Percentiles rank a stretch among this genome's conserved stretches.
phyloP scores from a whole-genome alignment of 2,329 filamentous ascomycete genomes.

The Fusarium mexicanum region DNA sequence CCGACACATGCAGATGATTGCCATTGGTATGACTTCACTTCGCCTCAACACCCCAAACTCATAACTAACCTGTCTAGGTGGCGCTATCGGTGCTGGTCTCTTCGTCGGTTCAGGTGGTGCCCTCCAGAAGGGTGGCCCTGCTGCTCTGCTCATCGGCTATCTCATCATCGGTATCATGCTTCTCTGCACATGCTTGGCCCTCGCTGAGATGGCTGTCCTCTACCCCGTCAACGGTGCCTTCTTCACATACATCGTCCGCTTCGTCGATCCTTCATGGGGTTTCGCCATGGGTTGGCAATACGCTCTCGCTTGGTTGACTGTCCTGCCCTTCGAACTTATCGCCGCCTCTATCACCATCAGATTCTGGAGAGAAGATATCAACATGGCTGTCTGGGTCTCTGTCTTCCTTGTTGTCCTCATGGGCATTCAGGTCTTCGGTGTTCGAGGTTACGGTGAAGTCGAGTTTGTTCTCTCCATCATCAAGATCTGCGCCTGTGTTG shows the following conservation, averaged over 20 bases:
- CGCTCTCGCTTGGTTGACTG: conserved; percentile 85
- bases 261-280: conserved; percentile 92
- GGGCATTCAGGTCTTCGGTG: conserved; percentile 85
- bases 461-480: conserved; percentile 88
- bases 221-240: conserved; percentile 95
- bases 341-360: conserved; percentile 84
- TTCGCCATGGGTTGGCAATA: conserved; percentile 98
- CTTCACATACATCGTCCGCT: conserved; percentile 89
- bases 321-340: conserved; percentile 86
- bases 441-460: conserved; percentile 88
- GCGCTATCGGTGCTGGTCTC: conserved; percentile 73
- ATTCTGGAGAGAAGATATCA: conserved; percentile 76
- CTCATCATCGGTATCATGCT: conserved; percentile 40
- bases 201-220: conserved; percentile 90
- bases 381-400: conserved; percentile 80
- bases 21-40: conserved; percentile 64
- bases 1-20: conserved; percentile 96
- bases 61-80: conserved; percentile 27
- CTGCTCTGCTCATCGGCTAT: conserved; percentile 82
- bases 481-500: conserved; percentile 77
- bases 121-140: conserved; percentile 77
- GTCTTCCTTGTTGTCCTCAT: conserved; percentile 83
- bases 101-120: conserved; percentile 86
- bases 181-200: conserved; percentile 77
- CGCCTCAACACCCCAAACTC: background rate